Percentiles rank a stretch among this genome's conserved stretches.
Evolutionary conservation across 805 yeast genomes (phyloP).

Genomic region (Spathaspora sp.): DNA sequence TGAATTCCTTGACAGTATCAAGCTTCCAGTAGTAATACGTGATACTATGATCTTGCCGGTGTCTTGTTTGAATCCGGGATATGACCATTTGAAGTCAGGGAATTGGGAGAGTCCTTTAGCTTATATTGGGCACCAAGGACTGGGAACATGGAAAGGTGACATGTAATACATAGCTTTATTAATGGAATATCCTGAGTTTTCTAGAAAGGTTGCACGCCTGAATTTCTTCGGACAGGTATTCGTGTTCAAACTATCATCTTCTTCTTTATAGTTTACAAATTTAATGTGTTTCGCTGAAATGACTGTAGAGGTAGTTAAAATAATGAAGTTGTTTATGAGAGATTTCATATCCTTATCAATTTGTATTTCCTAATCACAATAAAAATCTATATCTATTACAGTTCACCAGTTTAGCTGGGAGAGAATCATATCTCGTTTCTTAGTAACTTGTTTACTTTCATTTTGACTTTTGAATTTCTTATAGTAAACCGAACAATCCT

Average conservation of each 20-base stretch:
- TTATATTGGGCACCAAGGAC: constrained; percentile 75
- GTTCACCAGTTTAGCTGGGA: constrained; percentile 10
- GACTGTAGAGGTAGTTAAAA: too few relatives aligned
- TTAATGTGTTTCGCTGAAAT: too few relatives aligned
- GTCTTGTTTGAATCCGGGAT: constrained; percentile 55
- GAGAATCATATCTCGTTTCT: constrained; percentile 6
- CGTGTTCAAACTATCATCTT: too few relatives aligned
- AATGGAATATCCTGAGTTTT: too few relatives aligned
- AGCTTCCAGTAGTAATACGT: constrained; percentile 52
- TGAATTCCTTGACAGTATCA: constrained; percentile 58
- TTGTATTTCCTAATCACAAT: too few relatives aligned
- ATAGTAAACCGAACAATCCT: constrained; percentile 64
- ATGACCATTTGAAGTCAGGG: constrained; percentile 46
- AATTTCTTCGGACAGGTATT: too few relatives aligned
- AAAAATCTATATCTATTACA: neutral
- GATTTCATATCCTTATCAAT: too few relatives aligned
- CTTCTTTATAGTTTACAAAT: too few relatives aligned
- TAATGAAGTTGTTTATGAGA: too few relatives aligned
- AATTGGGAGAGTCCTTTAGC: constrained; percentile 91
- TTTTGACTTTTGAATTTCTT: constrained; percentile 42
- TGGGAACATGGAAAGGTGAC: constrained; percentile 57
- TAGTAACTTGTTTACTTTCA: constrained; percentile 14
- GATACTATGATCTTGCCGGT: constrained; percentile 73
- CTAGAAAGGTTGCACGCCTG: too few relatives aligned
- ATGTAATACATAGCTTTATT: too few relatives aligned